A percentile compares a stretch with the other conserved stretches of the same genome.
These are phyloP conservation scores for Apiospora saccharicola DNA, from an alignment of 2,329 filamentous ascomycete species.

Conservation along the genomic window DNA sequence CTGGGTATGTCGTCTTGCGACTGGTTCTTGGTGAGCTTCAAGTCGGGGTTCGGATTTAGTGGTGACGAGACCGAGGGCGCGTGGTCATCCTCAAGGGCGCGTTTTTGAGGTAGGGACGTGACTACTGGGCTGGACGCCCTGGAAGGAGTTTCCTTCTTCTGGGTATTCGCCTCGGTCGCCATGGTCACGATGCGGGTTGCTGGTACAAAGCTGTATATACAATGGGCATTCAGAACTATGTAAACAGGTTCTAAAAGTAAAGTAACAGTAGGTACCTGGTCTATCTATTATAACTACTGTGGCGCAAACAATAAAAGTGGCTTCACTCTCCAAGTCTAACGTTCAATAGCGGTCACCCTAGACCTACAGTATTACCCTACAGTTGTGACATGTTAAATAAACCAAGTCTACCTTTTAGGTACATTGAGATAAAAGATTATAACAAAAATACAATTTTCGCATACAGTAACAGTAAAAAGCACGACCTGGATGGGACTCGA, in stretches of 20 bases:
- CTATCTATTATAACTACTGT: background rate
- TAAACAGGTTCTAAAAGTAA: slow-evolving; percentile 9
- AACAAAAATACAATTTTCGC: no score
- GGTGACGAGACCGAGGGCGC: slow-evolving; percentile 76
- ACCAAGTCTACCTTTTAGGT: background rate
- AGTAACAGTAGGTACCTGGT: background rate
- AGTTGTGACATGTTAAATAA: no score
- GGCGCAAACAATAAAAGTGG: background rate
- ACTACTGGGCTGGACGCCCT: slow-evolving; percentile 34
- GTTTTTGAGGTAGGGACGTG: slow-evolving; percentile 68
- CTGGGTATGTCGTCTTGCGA: slow-evolving; percentile 34
- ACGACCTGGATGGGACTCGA: slow-evolving; percentile 44
- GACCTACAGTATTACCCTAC: no score
- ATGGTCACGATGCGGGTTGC: slow-evolving; percentile 32
- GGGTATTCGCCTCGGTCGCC: slow-evolving; percentile 41
- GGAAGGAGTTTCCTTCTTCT: slow-evolving; percentile 42
- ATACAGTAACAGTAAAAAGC: background rate
- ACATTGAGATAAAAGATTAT: background rate
- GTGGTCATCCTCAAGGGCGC: slow-evolving; percentile 73
- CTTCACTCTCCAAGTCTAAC: background rate
- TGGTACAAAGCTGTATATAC: background rate
- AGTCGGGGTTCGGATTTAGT: slow-evolving; percentile 71
- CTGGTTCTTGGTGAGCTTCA: slow-evolving; percentile 46
- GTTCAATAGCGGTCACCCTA: no score
- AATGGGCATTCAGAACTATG: slow-evolving; percentile 19